phyloP scores from a whole-genome alignment of 768 basidiomycete species.

The Kwoniella dejecticola region DNA sequence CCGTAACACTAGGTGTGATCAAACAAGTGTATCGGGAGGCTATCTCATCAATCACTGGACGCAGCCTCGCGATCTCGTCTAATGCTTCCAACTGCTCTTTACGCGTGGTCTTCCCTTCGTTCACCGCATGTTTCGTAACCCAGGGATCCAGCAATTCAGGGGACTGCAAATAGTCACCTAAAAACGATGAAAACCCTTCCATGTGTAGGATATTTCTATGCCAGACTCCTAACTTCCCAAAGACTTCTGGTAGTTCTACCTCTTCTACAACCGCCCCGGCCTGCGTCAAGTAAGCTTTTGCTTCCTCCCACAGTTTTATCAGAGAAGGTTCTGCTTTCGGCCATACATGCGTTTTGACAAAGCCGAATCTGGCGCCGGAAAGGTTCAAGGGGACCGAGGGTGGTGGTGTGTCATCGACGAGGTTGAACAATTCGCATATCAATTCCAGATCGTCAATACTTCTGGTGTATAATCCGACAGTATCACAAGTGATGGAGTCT shows the following conservation, averaged over 20 bases:
- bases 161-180: conserved; percentile 16
- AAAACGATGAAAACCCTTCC: conserved; percentile 25
- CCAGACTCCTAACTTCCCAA: conserved; percentile 18
- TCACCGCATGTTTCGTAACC: conserved; percentile 21
- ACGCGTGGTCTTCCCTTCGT: conserved; percentile 20
- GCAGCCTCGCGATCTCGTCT: conserved; percentile 21
- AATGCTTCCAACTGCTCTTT: conserved; percentile 20
- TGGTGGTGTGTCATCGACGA: conserved; percentile 18
- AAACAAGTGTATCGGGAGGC: conserved; percentile 21
- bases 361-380: conserved; percentile 18
- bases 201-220: conserved; percentile 27
- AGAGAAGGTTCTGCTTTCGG: conserved; percentile 21
- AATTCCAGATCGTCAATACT: conserved; percentile 18
- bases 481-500: conserved; percentile 28
- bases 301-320: conserved; percentile 10
- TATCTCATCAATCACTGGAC: conserved; percentile 24
- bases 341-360: conserved; percentile 24
- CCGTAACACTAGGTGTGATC: conserved; percentile 26
- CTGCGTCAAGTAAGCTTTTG: conserved; percentile 7
- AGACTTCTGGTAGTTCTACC: conserved; percentile 15
- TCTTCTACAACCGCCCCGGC: conserved; percentile 26
- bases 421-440: conserved; percentile 16
- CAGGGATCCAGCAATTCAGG: conserved; percentile 23
- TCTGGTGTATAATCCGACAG: conserved; percentile 17
- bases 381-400: conserved; percentile 12